These are phyloP conservation scores for Acacia crassicarpa DNA, from an alignment of 306 rosid genomes.

Conservation along the genomic window DNA sequence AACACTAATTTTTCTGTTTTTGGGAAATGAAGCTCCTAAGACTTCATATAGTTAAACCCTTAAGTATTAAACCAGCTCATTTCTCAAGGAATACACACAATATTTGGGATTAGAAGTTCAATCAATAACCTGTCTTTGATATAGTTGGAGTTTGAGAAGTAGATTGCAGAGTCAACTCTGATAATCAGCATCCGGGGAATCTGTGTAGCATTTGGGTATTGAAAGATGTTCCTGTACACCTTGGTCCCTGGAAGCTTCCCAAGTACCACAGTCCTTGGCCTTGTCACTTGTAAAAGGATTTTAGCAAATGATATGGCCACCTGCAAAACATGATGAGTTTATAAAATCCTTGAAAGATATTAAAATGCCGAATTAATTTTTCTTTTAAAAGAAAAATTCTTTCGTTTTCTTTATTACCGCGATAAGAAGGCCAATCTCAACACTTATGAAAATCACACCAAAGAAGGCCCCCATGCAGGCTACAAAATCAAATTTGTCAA, in stretches of 20 bases:
- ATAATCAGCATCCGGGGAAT: conserved; percentile 57
- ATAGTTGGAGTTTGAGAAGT: conserved; percentile 86
- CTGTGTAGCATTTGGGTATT: conserved; percentile 67
- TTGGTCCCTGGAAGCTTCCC: conserved; percentile 67
- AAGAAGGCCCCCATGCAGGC: conserved; percentile 93
- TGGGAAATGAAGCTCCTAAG: background rate
- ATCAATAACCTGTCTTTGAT: conserved; percentile 69
- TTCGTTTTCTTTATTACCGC: conserved; percentile 34
- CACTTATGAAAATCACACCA: conserved; percentile 74
- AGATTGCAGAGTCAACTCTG: conserved; percentile 87
- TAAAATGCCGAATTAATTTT: background rate
- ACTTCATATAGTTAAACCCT: background rate
- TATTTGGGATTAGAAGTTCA: background rate
- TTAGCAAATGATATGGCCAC: conserved; percentile 74
- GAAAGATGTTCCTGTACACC: conserved; percentile 64
- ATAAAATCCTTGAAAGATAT: background rate
- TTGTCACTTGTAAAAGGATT: conserved; percentile 77
- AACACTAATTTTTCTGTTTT: background rate
- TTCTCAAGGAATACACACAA: background rate
- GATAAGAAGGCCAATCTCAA: conserved; percentile 83
- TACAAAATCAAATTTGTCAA: conserved; percentile 76
- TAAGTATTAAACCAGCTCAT: background rate
- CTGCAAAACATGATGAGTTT: conserved; percentile 27
- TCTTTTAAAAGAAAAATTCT: background rate
- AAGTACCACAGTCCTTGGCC: conserved; percentile 71